phyloP scores from a whole-genome alignment of 75 land plant genomes.

The Cupressus sempervirens region DNA sequence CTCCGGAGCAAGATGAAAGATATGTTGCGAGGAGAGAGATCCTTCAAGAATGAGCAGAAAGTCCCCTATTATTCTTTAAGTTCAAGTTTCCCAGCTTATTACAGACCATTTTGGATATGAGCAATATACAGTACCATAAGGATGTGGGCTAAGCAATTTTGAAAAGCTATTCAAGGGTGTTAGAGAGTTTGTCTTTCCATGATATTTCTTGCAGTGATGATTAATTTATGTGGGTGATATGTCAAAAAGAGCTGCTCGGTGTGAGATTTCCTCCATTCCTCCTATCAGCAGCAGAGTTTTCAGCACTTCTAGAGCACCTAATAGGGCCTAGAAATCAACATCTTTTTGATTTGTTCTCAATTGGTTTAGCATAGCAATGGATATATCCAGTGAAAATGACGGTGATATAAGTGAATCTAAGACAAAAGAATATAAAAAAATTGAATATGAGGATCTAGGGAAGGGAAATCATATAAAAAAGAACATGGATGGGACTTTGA shows the following conservation, averaged over 20 bases:
- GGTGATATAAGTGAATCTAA: slow-evolving; percentile 57
- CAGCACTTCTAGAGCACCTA: neutral
- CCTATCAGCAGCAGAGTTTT: slow-evolving; percentile 26
- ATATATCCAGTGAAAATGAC: neutral
- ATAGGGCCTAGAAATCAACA: neutral
- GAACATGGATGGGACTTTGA: slow-evolving; percentile 30
- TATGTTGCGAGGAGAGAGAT: slow-evolving; percentile 52
- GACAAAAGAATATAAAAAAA: slow-evolving; percentile 32
- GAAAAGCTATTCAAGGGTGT: slow-evolving; percentile 94
- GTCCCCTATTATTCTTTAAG: slow-evolving; percentile 55
- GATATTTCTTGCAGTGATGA: slow-evolving; percentile 79
- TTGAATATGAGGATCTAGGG: slow-evolving; percentile 26
- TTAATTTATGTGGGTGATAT: slow-evolving; percentile 54
- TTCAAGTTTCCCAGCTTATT: slow-evolving; percentile 74
- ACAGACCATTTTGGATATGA: slow-evolving; percentile 82
- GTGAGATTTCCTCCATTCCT: slow-evolving; percentile 14
- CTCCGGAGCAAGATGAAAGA: slow-evolving; percentile 76
- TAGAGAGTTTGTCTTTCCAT: slow-evolving; percentile 92
- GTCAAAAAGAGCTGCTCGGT: slow-evolving; percentile 28
- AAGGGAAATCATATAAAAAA: slow-evolving; percentile 23
- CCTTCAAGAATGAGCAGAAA: slow-evolving; percentile 72
- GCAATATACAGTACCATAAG: slow-evolving; percentile 93
- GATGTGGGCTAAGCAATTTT: slow-evolving; percentile 96
- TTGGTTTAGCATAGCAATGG: neutral
- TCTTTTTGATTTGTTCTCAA: neutral